Percentiles rank a stretch among this genome's conserved stretches.
phyloP scores from a whole-genome alignment of 306 rosid species.

The Neltuma alba region DNA sequence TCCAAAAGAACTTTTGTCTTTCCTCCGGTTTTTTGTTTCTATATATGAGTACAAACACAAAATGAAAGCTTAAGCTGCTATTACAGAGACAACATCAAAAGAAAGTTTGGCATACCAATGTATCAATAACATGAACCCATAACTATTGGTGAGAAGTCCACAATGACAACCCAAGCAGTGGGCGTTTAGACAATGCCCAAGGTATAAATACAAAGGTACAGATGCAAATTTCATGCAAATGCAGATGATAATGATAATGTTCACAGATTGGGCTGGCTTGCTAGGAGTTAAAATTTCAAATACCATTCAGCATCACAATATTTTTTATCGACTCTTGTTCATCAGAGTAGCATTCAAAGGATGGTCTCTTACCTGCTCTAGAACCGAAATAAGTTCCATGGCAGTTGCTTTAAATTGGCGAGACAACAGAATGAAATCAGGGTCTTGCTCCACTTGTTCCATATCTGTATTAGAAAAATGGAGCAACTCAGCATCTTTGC shows the following conservation, averaged over 20 bases:
- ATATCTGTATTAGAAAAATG: conserved; percentile 66
- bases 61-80: conserved; percentile 31
- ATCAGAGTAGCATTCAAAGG: conserved; percentile 17
- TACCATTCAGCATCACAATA: conserved; percentile 28
- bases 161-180: conserved; percentile 15
- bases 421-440: conserved; percentile 76
- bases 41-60: conserved; percentile 44
- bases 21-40: conserved; percentile 98
- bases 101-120: conserved; percentile 12
- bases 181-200: conserved; percentile 9
- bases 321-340: conserved; percentile 28
- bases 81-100: conserved; percentile 18
- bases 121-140: conserved; percentile 12
- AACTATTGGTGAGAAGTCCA: conserved; percentile 24
- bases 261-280: conserved; percentile 24
- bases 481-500: conserved; percentile 48
- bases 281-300: conserved; percentile 23
- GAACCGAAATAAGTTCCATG: conserved; percentile 86
- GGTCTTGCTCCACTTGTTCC: conserved; percentile 98
- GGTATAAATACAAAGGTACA: conserved; percentile 18
- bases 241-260: conserved; percentile 22
- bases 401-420: conserved; percentile 97
- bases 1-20: conserved; percentile 94
- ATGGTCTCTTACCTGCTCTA: conserved; percentile 86
- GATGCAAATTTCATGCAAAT: conserved; percentile 25